phyloP scores from a whole-genome alignment of 2,329 filamentous ascomycete species.

The Colletotrichum noveboracense region DNA sequence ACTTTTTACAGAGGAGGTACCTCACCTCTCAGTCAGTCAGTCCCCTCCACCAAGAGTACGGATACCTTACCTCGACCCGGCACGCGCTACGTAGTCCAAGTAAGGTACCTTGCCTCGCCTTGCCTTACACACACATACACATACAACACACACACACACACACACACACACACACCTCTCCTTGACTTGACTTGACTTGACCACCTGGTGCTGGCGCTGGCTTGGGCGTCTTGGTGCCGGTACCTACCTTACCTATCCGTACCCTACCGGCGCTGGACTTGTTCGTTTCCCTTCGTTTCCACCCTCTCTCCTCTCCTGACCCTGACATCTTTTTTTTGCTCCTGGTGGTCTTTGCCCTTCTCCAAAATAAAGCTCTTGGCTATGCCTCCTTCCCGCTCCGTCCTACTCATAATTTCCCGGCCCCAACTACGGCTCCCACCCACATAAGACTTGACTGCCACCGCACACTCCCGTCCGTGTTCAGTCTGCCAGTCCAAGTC shows the following conservation, averaged over 20 bases:
- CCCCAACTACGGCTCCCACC: constrained; percentile 20
- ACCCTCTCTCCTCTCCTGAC: constrained; percentile 14
- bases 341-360: constrained; percentile 16
- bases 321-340: constrained; percentile 7
- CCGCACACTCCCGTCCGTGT: constrained; percentile 2
- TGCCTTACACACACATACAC: neutral
- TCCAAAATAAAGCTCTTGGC: constrained; percentile 23
- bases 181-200: neutral
- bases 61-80: neutral
- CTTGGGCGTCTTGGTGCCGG: neutral
- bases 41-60: neutral
- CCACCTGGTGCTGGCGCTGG: neutral
- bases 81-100: neutral
- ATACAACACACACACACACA: neutral
- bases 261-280: neutral
- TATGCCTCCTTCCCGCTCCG: constrained; percentile 21
- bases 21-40: neutral
- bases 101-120: neutral
- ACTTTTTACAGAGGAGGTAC: neutral
- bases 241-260: neutral
- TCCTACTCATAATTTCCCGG: constrained; percentile 22
- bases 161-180: neutral
- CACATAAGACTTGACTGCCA: constrained; percentile 23
- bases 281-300: constrained; percentile 23
- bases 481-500: constrained; percentile 2